These are phyloP conservation scores for Trichoderma afroharzianum DNA, from an alignment of 2,329 filamentous ascomycete species.

Conservation along the genomic window DNA sequence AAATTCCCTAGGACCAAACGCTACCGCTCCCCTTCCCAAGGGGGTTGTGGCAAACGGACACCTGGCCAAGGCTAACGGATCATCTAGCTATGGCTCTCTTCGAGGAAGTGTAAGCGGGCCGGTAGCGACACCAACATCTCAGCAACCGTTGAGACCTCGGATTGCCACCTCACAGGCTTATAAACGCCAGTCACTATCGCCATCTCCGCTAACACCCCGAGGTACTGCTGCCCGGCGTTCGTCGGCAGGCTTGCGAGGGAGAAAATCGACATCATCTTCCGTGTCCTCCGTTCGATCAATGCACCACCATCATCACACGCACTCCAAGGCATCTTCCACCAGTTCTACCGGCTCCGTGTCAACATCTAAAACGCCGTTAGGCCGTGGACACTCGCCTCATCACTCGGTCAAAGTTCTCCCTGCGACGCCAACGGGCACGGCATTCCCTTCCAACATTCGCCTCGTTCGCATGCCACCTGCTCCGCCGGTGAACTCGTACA, in stretches of 20 bases:
- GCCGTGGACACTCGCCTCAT: conserved; percentile 71
- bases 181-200: conserved; percentile 78
- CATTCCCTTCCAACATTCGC: conserved; percentile 83
- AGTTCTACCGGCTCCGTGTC: conserved; percentile 76
- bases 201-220: conserved; percentile 81
- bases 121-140: conserved; percentile 27
- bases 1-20: conserved; percentile 32
- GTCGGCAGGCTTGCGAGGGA: conserved; percentile 77
- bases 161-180: conserved; percentile 42
- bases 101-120: conserved; percentile 25
- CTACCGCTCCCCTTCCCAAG: conserved; percentile 46
- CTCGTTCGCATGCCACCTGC: conserved; percentile 63
- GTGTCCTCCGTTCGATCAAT: conserved; percentile 91
- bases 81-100: conserved; percentile 20
- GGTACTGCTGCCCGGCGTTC: conserved; percentile 74
- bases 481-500: conserved; percentile 50
- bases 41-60: conserved; percentile 52
- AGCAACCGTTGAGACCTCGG: conserved; percentile 27
- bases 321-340: conserved; percentile 92
- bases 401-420: conserved; percentile 93
- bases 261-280: conserved; percentile 94
- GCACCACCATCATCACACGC: conserved; percentile 78
- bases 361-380: conserved; percentile 63
- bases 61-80: conserved; percentile 28
- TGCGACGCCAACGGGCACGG: conserved; percentile 70